phyloP scores from a whole-genome alignment of 2,329 filamentous ascomycete genomes.

The Leptographium galeiforme region DNA sequence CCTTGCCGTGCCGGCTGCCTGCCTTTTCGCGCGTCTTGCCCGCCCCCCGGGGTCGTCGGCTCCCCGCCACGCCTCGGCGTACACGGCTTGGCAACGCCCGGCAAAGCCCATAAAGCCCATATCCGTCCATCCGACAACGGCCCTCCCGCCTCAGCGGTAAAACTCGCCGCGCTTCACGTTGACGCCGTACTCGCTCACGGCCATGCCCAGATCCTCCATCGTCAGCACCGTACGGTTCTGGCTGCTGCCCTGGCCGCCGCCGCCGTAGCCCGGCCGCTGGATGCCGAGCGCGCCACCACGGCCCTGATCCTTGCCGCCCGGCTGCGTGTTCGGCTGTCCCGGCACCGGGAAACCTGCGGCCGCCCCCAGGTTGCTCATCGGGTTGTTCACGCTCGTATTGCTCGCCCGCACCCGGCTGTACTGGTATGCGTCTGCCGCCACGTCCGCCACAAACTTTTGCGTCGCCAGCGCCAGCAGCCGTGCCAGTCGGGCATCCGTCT shows the following conservation, averaged over 20 bases:
- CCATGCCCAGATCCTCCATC: constrained; percentile 98
- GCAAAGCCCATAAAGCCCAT: not conserved
- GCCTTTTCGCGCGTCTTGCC: no score
- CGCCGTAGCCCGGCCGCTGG: constrained; percentile 68
- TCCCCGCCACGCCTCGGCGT: no score
- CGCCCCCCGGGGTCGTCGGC: no score
- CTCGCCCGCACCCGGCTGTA: constrained; percentile 93
- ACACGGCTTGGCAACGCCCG: not conserved
- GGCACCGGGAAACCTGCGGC: constrained; percentile 55
- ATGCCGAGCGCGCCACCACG: constrained; percentile 53
- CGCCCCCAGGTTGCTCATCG: constrained; percentile 74
- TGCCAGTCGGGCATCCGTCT: constrained; percentile 79
- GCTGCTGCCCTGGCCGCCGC: constrained; percentile 75
- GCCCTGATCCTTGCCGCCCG: constrained; percentile 42
- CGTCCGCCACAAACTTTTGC: constrained; percentile 96
- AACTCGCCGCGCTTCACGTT: constrained; percentile 97
- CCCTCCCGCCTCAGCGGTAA: constrained; percentile 53
- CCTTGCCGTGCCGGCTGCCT: not conserved
- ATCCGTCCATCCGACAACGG: not conserved
- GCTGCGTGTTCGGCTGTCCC: constrained; percentile 35
- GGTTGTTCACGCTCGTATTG: constrained; percentile 69
- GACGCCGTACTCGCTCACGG: constrained; percentile 91
- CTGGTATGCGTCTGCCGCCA: constrained; percentile 94
- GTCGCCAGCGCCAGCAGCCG: constrained; percentile 93
- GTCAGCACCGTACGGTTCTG: constrained; percentile 90